Evolutionary conservation across 2,329 filamentous ascomycete genomes (phyloP).

Genomic region (Hortaea sp.): DNA sequence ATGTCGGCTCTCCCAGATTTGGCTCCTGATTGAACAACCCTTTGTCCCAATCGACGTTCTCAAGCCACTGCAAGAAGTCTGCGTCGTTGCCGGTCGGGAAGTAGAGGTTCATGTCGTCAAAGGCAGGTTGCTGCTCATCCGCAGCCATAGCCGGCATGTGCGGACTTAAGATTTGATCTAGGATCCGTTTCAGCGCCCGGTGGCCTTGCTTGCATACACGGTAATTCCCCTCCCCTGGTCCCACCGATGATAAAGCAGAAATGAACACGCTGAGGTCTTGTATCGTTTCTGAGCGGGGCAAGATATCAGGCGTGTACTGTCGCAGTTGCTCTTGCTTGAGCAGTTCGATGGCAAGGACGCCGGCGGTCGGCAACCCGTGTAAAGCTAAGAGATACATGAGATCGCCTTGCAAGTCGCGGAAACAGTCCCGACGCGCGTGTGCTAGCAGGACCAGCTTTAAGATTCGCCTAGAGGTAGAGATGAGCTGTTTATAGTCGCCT

Average conservation of each 20-base stretch:
- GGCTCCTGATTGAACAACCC: not conserved
- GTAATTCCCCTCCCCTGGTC: conserved; percentile 30
- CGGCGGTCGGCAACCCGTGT: conserved; percentile 33
- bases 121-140: conserved; percentile 8
- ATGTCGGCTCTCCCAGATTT: too few species aligned
- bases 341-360: conserved; percentile 33
- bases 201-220: conserved; percentile 33
- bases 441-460: conserved; percentile 29
- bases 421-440: conserved; percentile 29
- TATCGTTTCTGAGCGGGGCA: conserved; percentile 35
- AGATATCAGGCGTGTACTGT: conserved; percentile 21
- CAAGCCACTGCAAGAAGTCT: conserved; percentile 36
- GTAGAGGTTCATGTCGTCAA: conserved; percentile 24
- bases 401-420: conserved; percentile 35
- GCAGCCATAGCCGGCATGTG: conserved; percentile 7
- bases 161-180: conserved; percentile 32
- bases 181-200: conserved; percentile 31
- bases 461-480: conserved; percentile 29
- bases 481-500: conserved; percentile 24
- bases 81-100: conserved; percentile 30
- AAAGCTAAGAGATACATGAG: conserved; percentile 28
- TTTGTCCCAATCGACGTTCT: conserved; percentile 34
- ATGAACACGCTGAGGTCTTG: conserved; percentile 38
- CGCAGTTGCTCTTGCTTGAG: conserved; percentile 32
- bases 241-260: conserved; percentile 30